phyloP scores from a whole-genome alignment of 805 yeast genomes.

The Cyberlindnera samutprakarnensis region DNA sequence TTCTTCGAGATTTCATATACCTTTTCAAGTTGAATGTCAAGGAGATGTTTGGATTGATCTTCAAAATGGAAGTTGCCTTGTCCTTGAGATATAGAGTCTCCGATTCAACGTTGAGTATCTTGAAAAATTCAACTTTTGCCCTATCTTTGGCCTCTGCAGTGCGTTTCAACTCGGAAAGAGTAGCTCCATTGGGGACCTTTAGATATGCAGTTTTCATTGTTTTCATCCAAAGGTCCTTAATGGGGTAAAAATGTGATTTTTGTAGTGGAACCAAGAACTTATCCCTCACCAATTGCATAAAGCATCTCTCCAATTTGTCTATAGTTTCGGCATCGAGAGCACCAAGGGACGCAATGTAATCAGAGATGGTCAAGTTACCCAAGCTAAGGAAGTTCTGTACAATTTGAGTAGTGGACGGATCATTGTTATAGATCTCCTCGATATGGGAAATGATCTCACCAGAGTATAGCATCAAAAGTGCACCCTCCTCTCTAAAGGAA shows the following conservation, averaged over 20 bases:
- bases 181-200: conserved; percentile 29
- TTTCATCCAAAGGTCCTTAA: conserved; percentile 31
- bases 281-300: conserved; percentile 39
- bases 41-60: conserved; percentile 42
- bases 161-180: conserved; percentile 47
- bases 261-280: conserved; percentile 45
- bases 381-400: conserved; percentile 61
- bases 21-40: conserved; percentile 58
- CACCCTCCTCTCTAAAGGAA: conserved; percentile 55
- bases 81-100: conserved; percentile 26
- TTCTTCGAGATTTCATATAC: conserved; percentile 60
- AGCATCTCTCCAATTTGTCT: conserved; percentile 27
- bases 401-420: conserved; percentile 47
- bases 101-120: conserved; percentile 26
- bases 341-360: conserved; percentile 32
- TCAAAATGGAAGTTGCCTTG: conserved; percentile 28
- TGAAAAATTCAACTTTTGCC: conserved; percentile 31
- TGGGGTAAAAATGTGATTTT: conserved; percentile 27
- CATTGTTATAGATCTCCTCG: conserved; percentile 31
- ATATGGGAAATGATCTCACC: conserved; percentile 65
- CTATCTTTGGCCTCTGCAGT: conserved; percentile 52
- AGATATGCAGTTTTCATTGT: conserved; percentile 33
- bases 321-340: conserved; percentile 21
- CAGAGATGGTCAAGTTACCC: conserved; percentile 57
- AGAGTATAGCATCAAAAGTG: conserved; percentile 57